phyloP scores from a whole-genome alignment of 2,329 filamentous ascomycete genomes.

The Tolypocladium inflatum region DNA sequence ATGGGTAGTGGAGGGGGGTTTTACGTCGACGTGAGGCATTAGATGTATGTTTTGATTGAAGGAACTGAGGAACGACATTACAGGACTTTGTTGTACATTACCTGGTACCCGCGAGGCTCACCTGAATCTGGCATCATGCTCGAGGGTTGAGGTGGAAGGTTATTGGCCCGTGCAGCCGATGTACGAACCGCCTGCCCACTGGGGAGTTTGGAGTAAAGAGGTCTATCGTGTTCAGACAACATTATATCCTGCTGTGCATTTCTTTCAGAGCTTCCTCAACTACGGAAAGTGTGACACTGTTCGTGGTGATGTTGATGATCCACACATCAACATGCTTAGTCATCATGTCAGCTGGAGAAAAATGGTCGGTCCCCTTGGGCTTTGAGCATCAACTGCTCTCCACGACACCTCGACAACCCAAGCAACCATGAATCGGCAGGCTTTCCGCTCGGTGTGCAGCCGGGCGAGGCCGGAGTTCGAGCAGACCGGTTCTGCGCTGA shows the following conservation, averaged over 20 bases:
- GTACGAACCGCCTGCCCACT: background rate
- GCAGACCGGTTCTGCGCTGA: constrained; percentile 19
- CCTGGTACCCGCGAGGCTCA: background rate
- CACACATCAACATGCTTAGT: background rate
- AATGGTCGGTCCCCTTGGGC: background rate
- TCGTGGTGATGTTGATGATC: background rate
- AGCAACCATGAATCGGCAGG: constrained; percentile 26
- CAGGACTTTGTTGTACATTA: constrained; percentile 2
- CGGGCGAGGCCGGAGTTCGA: constrained; percentile 24
- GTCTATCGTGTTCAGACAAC: background rate
- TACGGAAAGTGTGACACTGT: background rate
- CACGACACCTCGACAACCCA: background rate
- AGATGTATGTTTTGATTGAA: background rate
- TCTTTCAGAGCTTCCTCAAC: too few species aligned
- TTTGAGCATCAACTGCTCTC: background rate
- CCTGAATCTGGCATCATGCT: background rate
- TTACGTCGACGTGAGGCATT: background rate
- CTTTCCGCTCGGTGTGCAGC: constrained; percentile 26
- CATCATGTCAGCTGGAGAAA: background rate
- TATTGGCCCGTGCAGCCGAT: background rate
- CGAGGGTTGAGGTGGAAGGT: background rate
- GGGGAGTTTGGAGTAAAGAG: constrained; percentile 4
- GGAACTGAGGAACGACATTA: background rate
- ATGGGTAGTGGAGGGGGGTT: background rate
- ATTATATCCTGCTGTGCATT: background rate